Evolutionary conservation across 495 filamentous ascomycete species (phyloP).

Genomic region (Penicillium ochrochloron): DNA sequence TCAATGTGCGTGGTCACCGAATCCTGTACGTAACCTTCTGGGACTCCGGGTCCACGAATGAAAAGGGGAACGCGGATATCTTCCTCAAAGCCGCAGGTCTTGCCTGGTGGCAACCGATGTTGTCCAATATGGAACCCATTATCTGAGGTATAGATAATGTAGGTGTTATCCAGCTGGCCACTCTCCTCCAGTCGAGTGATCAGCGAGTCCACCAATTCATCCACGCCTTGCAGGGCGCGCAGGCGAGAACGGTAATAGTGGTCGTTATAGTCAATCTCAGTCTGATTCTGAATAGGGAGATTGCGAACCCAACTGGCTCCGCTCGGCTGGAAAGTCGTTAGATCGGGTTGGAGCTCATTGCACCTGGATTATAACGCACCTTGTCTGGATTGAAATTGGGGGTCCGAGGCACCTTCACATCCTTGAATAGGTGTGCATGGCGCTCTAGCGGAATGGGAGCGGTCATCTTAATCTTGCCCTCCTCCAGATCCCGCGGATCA

Average conservation of each 20-base stretch:
- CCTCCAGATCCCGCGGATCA: conserved; percentile 31
- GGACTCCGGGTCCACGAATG: conserved; percentile 63
- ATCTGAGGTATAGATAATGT: conserved; percentile 73
- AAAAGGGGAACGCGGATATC: conserved; percentile 73
- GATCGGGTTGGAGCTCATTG: conserved; percentile 52
- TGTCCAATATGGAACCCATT: conserved; percentile 80
- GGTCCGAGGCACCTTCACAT: conserved; percentile 44
- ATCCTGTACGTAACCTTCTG: conserved; percentile 47
- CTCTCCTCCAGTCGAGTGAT: conserved; percentile 55
- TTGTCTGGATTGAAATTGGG: conserved; percentile 51
- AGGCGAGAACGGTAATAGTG: conserved; percentile 68
- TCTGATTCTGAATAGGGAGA: conserved; percentile 55
- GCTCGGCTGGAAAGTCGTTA: conserved; percentile 58
- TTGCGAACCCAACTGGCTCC: conserved; percentile 66
- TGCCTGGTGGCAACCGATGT: conserved; percentile 72
- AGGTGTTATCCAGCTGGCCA: conserved; percentile 66
- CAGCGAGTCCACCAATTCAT: conserved; percentile 68
- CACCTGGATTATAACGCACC: conserved; percentile 38
- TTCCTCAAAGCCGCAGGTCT: conserved; percentile 72
- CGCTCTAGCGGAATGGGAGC: conserved; percentile 55
- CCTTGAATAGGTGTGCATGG: conserved; percentile 44
- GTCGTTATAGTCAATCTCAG: conserved; percentile 67
- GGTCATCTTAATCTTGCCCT: conserved; percentile 38
- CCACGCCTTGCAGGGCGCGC: conserved; percentile 66
- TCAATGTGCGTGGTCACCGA: conserved; percentile 72